Percentiles rank a stretch among this genome's conserved stretches.
These are phyloP conservation scores for Saitozyma sp. DNA, from an alignment of 768 basidiomycete species.

Conservation along the genomic window DNA sequence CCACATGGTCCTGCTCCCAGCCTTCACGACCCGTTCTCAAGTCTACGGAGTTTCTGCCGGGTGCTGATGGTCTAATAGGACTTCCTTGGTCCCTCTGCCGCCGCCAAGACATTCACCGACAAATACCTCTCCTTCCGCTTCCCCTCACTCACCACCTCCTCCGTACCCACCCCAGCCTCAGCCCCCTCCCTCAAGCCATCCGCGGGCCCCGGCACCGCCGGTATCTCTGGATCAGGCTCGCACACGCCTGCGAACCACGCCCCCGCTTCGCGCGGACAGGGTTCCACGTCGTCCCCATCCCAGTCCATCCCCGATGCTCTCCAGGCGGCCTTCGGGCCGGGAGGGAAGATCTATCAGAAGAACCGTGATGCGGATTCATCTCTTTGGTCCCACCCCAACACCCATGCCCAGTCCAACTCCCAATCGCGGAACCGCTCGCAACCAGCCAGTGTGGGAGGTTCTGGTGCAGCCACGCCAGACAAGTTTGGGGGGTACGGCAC, in stretches of 20 bases:
- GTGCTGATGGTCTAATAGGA: constrained; percentile 25
- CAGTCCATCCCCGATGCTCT: constrained; percentile 23
- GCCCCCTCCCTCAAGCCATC: constrained; percentile 14
- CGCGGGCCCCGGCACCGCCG: not conserved
- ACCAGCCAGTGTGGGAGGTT: not conserved
- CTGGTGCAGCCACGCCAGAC: not conserved
- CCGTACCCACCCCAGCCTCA: constrained; percentile 5
- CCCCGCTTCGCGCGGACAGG: not conserved
- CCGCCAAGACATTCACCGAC: constrained; percentile 37
- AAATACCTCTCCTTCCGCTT: constrained; percentile 41
- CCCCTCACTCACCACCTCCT: constrained; percentile 19
- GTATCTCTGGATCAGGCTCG: not conserved
- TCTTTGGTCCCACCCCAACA: not conserved
- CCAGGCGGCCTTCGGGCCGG: constrained; percentile 34
- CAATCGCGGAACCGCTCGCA: not conserved
- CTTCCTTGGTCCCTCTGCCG: constrained; percentile 42
- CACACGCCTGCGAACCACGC: constrained; percentile 2
- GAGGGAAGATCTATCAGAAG: constrained; percentile 46
- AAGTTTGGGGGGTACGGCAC: constrained; percentile 5
- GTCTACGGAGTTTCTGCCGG: not conserved
- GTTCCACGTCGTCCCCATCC: constrained; percentile 1
- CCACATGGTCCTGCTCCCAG: too few species aligned
- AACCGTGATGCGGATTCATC: constrained; percentile 29
- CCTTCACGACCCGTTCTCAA: too few species aligned
- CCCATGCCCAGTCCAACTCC: not conserved